phyloP scores from a whole-genome alignment of 2,329 filamentous ascomycete species.

The Colletotrichum plurivorum region DNA sequence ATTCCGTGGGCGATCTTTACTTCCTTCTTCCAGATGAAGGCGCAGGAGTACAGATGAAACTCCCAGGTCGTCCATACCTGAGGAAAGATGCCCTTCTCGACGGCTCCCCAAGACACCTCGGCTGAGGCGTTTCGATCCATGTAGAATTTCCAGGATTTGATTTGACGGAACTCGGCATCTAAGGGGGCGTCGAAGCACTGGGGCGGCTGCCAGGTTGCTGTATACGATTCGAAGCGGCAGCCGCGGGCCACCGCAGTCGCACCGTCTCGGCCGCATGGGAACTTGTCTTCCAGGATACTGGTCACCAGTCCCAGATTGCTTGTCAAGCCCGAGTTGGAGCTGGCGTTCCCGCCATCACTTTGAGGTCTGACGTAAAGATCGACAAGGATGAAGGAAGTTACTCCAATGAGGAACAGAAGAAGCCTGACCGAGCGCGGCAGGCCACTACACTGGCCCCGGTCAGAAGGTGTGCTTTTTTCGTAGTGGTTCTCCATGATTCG shows the following conservation, averaged over 20 bases:
- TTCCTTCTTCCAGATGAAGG: constrained; percentile 19
- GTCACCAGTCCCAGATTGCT: neutral
- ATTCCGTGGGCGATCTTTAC: constrained; percentile 17
- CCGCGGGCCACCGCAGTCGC: constrained; percentile 7
- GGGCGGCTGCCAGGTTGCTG: constrained; percentile 17
- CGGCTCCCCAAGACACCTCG: neutral
- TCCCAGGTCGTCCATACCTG: constrained; percentile 16
- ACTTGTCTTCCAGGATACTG: neutral
- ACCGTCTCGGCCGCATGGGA: constrained; percentile 2
- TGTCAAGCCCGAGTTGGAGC: neutral
- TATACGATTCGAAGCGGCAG: constrained; percentile 19
- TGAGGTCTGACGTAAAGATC: neutral
- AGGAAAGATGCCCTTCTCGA: neutral
- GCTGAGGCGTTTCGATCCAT: neutral
- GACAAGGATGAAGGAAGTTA: neutral
- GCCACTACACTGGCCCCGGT: too few relatives aligned
- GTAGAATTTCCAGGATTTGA: neutral
- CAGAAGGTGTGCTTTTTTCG: too few relatives aligned
- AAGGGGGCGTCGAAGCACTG: constrained; percentile 10
- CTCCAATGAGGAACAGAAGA: neutral
- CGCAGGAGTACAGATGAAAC: constrained; percentile 18
- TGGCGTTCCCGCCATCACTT: neutral
- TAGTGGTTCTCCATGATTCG: too few relatives aligned
- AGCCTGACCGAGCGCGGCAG: neutral
- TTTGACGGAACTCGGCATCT: constrained; percentile 1